Conservation (phyloP, 2,329 filamentous ascomycete genomes). For the Neonectria sp. region DNA sequence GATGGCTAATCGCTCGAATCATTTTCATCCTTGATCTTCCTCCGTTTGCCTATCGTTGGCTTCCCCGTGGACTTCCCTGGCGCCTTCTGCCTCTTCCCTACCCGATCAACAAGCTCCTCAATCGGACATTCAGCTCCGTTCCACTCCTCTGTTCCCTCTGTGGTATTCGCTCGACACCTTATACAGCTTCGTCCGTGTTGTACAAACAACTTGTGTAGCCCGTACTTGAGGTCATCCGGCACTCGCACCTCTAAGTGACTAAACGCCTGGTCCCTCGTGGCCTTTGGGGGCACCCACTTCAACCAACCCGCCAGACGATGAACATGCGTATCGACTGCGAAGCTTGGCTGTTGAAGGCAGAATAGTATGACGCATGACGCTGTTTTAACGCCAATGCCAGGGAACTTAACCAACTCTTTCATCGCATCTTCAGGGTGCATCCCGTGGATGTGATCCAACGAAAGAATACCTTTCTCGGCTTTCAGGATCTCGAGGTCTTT, state of each 20-base stretch:
- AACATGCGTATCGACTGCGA: slow-evolving; percentile 48
- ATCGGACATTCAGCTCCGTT: slow-evolving; percentile 41
- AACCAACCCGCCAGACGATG: slow-evolving; percentile 46
- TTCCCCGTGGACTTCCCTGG: slow-evolving; percentile 35
- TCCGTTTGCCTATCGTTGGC: slow-evolving; percentile 26
- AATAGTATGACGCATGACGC: slow-evolving; percentile 49
- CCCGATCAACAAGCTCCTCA: slow-evolving; percentile 43
- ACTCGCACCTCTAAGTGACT: slow-evolving; percentile 48
- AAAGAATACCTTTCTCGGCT: slow-evolving; percentile 44
- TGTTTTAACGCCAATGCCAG: slow-evolving; percentile 48
- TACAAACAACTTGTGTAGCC: slow-evolving; percentile 48
- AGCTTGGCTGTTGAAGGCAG: slow-evolving; percentile 47
- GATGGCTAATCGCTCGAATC: slow-evolving; percentile 31
- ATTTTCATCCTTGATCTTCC: slow-evolving; percentile 34
- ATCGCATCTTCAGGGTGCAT: slow-evolving; percentile 48
- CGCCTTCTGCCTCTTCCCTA: slow-evolving; percentile 37
- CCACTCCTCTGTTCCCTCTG: slow-evolving; percentile 48
- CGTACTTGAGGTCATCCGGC: slow-evolving; percentile 46
- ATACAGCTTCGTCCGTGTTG: slow-evolving; percentile 45
- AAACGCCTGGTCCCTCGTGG: slow-evolving; percentile 46
- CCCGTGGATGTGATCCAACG: slow-evolving; percentile 47
- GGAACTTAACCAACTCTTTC: slow-evolving; percentile 46
- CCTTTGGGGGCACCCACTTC: slow-evolving; percentile 47
- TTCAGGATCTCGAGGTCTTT: slow-evolving; percentile 48
- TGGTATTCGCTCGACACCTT: slow-evolving; percentile 47